Evolutionary conservation across 2,329 filamentous ascomycete genomes (phyloP).

Genomic region (Furcasterigmium sp.): DNA sequence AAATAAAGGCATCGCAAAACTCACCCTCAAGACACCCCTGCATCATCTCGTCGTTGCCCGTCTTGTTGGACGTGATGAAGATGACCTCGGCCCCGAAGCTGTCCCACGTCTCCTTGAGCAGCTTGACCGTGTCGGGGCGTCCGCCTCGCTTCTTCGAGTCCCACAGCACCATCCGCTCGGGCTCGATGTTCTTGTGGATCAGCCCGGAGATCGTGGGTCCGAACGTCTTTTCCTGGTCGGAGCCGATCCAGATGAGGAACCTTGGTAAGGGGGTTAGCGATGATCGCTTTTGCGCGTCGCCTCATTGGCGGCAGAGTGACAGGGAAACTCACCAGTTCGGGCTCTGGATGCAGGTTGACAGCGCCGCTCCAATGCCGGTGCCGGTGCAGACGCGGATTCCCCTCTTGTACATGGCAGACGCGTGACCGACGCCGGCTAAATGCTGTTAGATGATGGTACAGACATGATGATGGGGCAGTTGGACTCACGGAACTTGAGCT

Average conservation of each 20-base stretch:
- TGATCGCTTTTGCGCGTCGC: neutral
- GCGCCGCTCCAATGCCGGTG: constrained; percentile 32
- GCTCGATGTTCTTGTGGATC: constrained; percentile 31
- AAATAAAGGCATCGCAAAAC: constrained; percentile 9
- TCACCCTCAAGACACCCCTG: constrained; percentile 30
- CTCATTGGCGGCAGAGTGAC: neutral
- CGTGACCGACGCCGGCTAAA: constrained; percentile 33
- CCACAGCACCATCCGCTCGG: constrained; percentile 35
- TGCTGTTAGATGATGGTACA: constrained; percentile 9
- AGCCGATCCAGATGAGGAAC: constrained; percentile 38
- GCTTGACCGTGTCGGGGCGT: constrained; percentile 28
- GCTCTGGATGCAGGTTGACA: constrained; percentile 35
- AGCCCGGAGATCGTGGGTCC: constrained; percentile 30
- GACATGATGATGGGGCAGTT: neutral
- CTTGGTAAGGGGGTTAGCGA: constrained; percentile 12
- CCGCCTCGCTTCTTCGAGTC: constrained; percentile 35
- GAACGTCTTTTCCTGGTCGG: constrained; percentile 34
- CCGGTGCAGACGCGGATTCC: constrained; percentile 35
- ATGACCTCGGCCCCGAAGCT: constrained; percentile 35
- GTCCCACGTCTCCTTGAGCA: constrained; percentile 30
- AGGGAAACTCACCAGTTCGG: constrained; percentile 23
- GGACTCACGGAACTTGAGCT: constrained; percentile 32
- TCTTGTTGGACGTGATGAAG: constrained; percentile 35
- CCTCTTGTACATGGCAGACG: constrained; percentile 35
- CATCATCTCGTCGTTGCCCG: constrained; percentile 38